Percentiles rank a stretch among this genome's conserved stretches.
Evolutionary conservation across 768 basidiomycete species (phyloP).

Genomic region (Xanthoconium stramineum): DNA sequence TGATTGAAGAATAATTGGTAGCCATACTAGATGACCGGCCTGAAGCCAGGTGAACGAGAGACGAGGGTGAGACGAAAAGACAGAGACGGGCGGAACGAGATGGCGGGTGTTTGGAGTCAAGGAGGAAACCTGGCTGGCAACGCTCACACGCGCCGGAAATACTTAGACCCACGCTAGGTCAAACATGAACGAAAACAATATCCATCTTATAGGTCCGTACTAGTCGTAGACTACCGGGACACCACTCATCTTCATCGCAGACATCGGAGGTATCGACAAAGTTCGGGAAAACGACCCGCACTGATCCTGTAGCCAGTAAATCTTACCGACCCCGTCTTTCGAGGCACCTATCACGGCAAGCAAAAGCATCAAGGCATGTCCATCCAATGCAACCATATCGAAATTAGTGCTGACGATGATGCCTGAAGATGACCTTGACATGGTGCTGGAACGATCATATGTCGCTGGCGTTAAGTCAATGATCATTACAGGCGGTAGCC

Average conservation of each 20-base stretch:
- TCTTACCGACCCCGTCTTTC: slow-evolving; percentile 57
- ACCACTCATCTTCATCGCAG: slow-evolving; percentile 18
- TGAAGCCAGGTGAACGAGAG: slow-evolving; percentile 20
- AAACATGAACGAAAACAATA: slow-evolving; percentile 6
- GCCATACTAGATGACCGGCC: slow-evolving; percentile 36
- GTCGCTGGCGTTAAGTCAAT: slow-evolving; percentile 63
- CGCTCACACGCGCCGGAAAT: slow-evolving; percentile 12
- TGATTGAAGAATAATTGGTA: slow-evolving; percentile 36
- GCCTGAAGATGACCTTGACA: slow-evolving; percentile 56
- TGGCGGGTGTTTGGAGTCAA: slow-evolving; percentile 2
- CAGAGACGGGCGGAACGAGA: not conserved
- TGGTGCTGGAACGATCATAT: slow-evolving; percentile 53
- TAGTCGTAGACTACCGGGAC: not conserved
- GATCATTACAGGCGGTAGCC: slow-evolving; percentile 74
- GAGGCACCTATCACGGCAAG: slow-evolving; percentile 47
- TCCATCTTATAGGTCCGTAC: slow-evolving; percentile 36
- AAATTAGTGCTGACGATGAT: not conserved
- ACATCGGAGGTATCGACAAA: slow-evolving; percentile 36
- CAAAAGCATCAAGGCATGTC: slow-evolving; percentile 47
- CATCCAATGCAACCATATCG: not conserved
- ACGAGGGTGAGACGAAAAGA: slow-evolving; percentile 14
- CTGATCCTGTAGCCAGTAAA: slow-evolving; percentile 36
- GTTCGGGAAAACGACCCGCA: not conserved
- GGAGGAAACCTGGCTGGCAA: not conserved
- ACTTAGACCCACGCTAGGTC: not conserved